Conservation (phyloP, 352 stramenopile genomes). For the Peronospora farinosa region DNA sequence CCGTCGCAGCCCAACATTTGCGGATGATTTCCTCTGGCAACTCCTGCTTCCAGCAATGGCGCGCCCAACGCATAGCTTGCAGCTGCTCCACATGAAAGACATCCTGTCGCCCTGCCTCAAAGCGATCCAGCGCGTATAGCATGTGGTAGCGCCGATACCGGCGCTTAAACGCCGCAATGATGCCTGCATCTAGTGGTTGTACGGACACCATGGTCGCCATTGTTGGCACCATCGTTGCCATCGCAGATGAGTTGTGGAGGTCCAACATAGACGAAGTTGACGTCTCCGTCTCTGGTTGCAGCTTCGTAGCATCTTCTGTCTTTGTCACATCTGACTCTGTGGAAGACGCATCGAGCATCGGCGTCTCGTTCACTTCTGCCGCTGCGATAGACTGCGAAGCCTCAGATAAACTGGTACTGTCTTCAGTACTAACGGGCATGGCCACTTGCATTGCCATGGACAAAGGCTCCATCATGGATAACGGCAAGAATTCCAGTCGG, state of each 20-base stretch:
- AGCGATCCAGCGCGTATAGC: slow-evolving; percentile 46
- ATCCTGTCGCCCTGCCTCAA: slow-evolving; percentile 37
- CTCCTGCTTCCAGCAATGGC: slow-evolving; percentile 41
- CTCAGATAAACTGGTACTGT: slow-evolving; percentile 23
- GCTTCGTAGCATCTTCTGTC: slow-evolving; percentile 5
- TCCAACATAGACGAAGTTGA: slow-evolving; percentile 2
- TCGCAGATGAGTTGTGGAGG: slow-evolving; percentile 9
- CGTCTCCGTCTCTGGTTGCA: slow-evolving; percentile 9
- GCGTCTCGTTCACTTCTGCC: slow-evolving; percentile 10
- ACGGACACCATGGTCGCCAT: slow-evolving; percentile 20
- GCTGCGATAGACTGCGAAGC: slow-evolving; percentile 25
- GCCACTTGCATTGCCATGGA: slow-evolving; percentile 36
- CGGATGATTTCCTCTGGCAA: slow-evolving; percentile 30
- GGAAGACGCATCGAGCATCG: slow-evolving; percentile 13
- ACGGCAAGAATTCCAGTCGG: slow-evolving; percentile 42
- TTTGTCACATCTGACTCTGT: slow-evolving; percentile 5
- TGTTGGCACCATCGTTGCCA: slow-evolving; percentile 11
- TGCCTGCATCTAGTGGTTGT: slow-evolving; percentile 37
- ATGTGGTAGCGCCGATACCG: slow-evolving; percentile 50
- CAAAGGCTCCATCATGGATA: slow-evolving; percentile 33
- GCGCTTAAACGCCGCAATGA: slow-evolving; percentile 46
- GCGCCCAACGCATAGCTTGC: slow-evolving; percentile 50
- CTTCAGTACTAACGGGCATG: slow-evolving; percentile 36
- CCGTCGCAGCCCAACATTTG: slow-evolving; percentile 37
- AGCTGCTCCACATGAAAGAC: slow-evolving; percentile 44